phyloP scores from a whole-genome alignment of 2,329 filamentous ascomycete genomes.

The Fusarium sp. region DNA sequence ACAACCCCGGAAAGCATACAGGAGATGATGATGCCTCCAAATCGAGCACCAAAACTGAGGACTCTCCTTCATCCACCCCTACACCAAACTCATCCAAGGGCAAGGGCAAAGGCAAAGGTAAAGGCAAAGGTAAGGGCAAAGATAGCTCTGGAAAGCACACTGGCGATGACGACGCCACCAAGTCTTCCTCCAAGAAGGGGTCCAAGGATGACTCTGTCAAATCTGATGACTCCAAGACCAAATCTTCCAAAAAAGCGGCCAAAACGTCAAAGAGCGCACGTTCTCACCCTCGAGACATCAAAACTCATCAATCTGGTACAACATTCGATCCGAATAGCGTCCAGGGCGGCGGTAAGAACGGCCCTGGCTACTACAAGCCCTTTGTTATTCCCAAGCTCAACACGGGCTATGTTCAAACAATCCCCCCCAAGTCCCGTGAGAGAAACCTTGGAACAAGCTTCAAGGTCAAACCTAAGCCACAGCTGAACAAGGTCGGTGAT shows the following conservation, averaged over 20 bases:
- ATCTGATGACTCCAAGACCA: background rate
- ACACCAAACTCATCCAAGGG: background rate
- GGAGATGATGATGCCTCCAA: background rate
- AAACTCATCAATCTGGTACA: conserved; percentile 3
- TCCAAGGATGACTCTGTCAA: background rate
- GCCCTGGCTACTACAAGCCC: background rate
- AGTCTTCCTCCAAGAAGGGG: background rate
- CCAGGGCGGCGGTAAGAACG: conserved; percentile 21
- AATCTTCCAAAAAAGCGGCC: background rate
- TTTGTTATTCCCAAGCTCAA: conserved; percentile 16
- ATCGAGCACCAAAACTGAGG: background rate
- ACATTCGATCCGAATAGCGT: conserved; percentile 16
- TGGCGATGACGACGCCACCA: background rate
- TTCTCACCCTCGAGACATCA: background rate
- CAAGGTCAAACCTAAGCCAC: conserved; percentile 8
- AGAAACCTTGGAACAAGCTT: background rate
- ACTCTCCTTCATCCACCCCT: background rate
- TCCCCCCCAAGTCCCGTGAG: conserved; percentile 1
- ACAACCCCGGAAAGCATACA: background rate
- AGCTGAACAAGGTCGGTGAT: conserved; percentile 11
- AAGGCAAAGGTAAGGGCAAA: background rate
- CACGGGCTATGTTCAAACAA: conserved; percentile 15
- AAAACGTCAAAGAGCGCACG: background rate
- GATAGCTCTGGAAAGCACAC: background rate
- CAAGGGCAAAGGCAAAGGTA: background rate